These are phyloP conservation scores for Sisymbrium irio DNA, from an alignment of 345 rosid species.

Conservation along the genomic window DNA sequence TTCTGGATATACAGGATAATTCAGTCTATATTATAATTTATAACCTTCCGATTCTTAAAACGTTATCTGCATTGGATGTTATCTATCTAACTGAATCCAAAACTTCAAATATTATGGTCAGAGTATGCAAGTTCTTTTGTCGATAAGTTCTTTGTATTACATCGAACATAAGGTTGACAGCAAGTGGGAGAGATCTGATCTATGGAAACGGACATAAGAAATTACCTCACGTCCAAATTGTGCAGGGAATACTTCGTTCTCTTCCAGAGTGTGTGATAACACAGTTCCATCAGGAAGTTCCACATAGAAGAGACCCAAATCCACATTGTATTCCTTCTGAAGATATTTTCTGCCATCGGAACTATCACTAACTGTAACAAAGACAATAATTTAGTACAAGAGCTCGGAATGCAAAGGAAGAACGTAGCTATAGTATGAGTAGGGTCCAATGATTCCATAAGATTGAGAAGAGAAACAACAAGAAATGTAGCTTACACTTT, in stretches of 20 bases:
- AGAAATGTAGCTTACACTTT: slow-evolving; percentile 51
- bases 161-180: not conserved
- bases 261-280: slow-evolving; percentile 59
- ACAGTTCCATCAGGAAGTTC: slow-evolving; percentile 73
- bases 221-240: slow-evolving; percentile 92
- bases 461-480: not conserved
- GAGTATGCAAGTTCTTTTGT: not conserved
- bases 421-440: not conserved
- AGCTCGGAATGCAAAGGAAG: not conserved
- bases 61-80: not conserved
- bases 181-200: not conserved
- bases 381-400: not conserved
- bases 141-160: not conserved
- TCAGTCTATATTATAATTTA: not conserved
- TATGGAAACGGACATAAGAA: not conserved
- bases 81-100: slow-evolving; percentile 2
- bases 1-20: not conserved
- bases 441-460: not conserved
- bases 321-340: slow-evolving; percentile 56
- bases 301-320: slow-evolving; percentile 67
- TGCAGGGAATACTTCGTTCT: slow-evolving; percentile 74
- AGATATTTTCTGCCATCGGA: slow-evolving; percentile 70
- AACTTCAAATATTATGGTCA: not conserved
- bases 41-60: not conserved
- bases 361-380: slow-evolving; percentile 42